Percentiles rank a stretch among this genome's conserved stretches.
These are phyloP conservation scores for Pyricularia sp. DNA, from an alignment of 2,329 filamentous ascomycete genomes.

Conservation along the genomic window DNA sequence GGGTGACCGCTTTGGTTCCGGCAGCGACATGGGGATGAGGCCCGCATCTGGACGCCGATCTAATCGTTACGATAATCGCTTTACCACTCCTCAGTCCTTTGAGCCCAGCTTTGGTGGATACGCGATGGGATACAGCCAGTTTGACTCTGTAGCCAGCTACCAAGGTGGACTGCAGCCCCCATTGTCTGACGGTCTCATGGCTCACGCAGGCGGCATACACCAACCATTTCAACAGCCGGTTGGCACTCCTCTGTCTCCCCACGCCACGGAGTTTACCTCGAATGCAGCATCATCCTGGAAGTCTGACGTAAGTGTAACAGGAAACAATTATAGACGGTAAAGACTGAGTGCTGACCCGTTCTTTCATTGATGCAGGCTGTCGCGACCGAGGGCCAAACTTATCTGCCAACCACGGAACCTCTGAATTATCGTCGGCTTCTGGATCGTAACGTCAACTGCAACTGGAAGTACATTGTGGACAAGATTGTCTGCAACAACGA, in stretches of 20 bases:
- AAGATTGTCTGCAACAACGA: conserved; percentile 99
- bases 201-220: conserved; percentile 28
- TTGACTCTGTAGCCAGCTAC: conserved; percentile 17
- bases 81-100: conserved; percentile 19
- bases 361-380: conserved; percentile 26
- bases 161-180: conserved; percentile 13
- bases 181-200: conserved; percentile 23
- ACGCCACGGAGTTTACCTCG: conserved; percentile 65
- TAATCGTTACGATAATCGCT: conserved; percentile 35
- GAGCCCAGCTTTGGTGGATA: conserved; percentile 26
- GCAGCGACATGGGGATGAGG: conserved; percentile 37
- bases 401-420: conserved; percentile 79
- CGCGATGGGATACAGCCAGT: conserved; percentile 20
- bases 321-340: conserved; percentile 5
- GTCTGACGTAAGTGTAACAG: conserved; percentile 33
- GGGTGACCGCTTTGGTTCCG: conserved; percentile 35
- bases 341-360: neutral
- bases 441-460: conserved; percentile 92
- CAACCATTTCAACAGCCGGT: conserved; percentile 45
- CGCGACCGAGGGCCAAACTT: conserved; percentile 57
- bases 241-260: conserved; percentile 60
- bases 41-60: conserved; percentile 32
- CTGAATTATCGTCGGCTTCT: conserved; percentile 93
- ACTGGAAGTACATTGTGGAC: conserved; percentile 99
- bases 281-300: conserved; percentile 40